phyloP scores from a whole-genome alignment of 768 basidiomycete genomes.

The Suillus subalutaceus region DNA sequence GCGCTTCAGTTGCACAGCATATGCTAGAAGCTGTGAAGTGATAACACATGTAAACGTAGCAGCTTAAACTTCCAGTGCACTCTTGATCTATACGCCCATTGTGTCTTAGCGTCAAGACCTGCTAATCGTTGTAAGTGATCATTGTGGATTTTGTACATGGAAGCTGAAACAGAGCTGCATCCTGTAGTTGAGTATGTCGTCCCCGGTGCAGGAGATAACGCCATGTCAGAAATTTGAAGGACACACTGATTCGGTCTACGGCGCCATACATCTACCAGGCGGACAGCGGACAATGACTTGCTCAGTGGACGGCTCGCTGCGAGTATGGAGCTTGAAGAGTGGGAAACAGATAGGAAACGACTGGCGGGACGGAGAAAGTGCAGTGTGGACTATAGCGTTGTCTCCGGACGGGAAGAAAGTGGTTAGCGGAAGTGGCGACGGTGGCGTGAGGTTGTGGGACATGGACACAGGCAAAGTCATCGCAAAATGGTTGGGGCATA shows the following conservation, averaged over 20 bases:
- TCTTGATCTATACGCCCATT: neutral
- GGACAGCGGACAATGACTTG: neutral
- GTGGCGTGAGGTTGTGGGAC: neutral
- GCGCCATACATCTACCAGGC: neutral
- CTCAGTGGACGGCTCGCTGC: neutral
- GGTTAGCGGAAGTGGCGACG: neutral
- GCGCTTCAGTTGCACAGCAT: neutral
- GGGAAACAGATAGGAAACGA: neutral
- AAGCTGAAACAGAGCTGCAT: neutral
- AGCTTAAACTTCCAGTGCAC: neutral
- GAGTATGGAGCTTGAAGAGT: neutral
- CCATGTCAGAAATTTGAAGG: neutral
- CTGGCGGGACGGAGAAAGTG: neutral
- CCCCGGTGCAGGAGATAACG: neutral
- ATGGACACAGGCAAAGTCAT: too few relatives aligned
- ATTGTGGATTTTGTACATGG: neutral
- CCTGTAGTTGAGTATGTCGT: neutral
- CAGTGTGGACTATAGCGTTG: neutral
- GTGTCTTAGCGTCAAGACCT: neutral
- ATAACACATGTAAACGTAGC: neutral
- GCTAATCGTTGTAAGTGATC: neutral
- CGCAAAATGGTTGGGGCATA: too few relatives aligned
- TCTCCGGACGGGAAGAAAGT: neutral
- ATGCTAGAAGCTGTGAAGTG: neutral
- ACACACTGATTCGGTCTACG: accelerated